These are phyloP conservation scores for Endocladia muricata DNA, from an alignment of 31 red algal genomes.

Conservation along the genomic window DNA sequence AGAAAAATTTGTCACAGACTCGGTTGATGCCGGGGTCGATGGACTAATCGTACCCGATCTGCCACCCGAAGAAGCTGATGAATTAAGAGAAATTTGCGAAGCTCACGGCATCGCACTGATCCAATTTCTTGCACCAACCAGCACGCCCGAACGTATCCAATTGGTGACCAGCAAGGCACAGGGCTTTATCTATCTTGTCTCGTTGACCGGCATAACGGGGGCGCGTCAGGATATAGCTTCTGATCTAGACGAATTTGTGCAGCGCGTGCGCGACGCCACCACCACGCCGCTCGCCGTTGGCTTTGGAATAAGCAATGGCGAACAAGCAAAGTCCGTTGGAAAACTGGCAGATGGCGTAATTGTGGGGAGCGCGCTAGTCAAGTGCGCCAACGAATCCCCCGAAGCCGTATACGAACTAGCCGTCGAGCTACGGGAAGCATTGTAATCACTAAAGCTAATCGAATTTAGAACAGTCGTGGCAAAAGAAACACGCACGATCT, in stretches of 20 bases:
- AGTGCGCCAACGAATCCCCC: no score
- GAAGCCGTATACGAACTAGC: no score
- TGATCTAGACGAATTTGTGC: neutral
- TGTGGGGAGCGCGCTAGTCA: neutral
- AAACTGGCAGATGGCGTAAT: neutral
- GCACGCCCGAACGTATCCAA: neutral
- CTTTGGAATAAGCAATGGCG: neutral
- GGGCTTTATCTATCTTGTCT: constrained; percentile 1
- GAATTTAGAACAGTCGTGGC: no score
- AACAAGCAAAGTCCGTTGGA: neutral
- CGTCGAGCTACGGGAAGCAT: no score
- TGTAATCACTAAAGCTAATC: no score
- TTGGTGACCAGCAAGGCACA: neutral
- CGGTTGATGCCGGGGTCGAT: neutral
- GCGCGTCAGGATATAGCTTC: neutral
- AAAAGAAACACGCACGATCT: no score
- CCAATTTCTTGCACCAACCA: neutral
- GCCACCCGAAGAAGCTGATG: neutral
- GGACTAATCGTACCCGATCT: neutral
- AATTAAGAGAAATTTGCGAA: neutral
- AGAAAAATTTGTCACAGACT: neutral
- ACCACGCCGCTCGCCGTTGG: neutral
- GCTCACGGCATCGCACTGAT: neutral
- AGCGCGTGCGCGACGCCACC: neutral
- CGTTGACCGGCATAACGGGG: neutral